phyloP scores from a whole-genome alignment of 495 filamentous ascomycete species.

The Xylaria venustula region DNA sequence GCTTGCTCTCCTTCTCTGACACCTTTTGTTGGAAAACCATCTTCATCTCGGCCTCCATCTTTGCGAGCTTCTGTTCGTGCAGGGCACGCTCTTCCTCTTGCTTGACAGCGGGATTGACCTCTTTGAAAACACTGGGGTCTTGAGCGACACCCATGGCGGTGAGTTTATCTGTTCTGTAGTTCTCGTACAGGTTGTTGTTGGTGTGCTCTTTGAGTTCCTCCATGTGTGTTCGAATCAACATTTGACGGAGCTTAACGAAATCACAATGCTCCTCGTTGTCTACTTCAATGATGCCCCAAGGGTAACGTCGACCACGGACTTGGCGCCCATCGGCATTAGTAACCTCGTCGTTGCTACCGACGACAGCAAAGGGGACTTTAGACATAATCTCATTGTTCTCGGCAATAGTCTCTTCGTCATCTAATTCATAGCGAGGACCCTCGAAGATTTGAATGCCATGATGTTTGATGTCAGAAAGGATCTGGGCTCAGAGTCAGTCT shows the following conservation, averaged over 20 bases:
- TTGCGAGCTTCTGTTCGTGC: slow-evolving; percentile 98
- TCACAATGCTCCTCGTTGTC: slow-evolving; percentile 99
- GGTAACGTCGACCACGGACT: slow-evolving; percentile 93
- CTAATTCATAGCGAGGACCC: slow-evolving; percentile 95
- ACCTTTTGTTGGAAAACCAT: slow-evolving; percentile 99
- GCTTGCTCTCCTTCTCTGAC: slow-evolving; percentile 97
- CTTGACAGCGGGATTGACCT: slow-evolving; percentile 99
- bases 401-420: slow-evolving; percentile 98
- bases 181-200: slow-evolving; percentile 97
- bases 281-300: slow-evolving; percentile 98
- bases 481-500: slow-evolving; percentile 54
- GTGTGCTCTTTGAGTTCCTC: slow-evolving; percentile 99
- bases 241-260: slow-evolving; percentile 98
- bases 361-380: slow-evolving; percentile 97
- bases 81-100: slow-evolving; percentile 97
- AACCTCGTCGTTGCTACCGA: slow-evolving; percentile 93
- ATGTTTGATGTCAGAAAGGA: slow-evolving; percentile 93
- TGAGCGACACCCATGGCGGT: slow-evolving; percentile 97
- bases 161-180: slow-evolving; percentile 99
- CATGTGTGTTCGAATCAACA: slow-evolving; percentile 99
- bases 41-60: slow-evolving; percentile 99
- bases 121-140: slow-evolving; percentile 98
- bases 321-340: slow-evolving; percentile 88
- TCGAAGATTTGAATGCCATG: slow-evolving; percentile 99
- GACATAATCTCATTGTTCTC: slow-evolving; percentile 99